These are phyloP conservation scores for Ganoderma multipileum DNA, from an alignment of 1,284 basidiomycete genomes.

Conservation along the genomic window DNA sequence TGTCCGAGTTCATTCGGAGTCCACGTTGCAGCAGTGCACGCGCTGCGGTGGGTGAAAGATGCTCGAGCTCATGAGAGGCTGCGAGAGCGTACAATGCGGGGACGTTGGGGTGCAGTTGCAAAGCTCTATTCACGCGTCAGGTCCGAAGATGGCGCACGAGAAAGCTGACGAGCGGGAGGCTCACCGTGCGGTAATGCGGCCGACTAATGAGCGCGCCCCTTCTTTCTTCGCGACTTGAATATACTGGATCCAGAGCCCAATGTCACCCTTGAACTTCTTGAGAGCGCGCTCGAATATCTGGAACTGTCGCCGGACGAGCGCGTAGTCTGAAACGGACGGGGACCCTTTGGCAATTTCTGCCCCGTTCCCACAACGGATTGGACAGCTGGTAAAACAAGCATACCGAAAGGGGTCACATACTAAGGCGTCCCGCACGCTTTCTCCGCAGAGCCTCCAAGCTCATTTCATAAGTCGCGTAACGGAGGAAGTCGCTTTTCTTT, in stretches of 20 bases:
- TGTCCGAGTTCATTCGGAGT: conserved; percentile 77
- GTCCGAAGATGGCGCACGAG: neutral
- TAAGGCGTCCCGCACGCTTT: conserved; percentile 75
- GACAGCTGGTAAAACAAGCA: neutral
- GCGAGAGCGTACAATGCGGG: conserved; percentile 87
- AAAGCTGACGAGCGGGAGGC: conserved; percentile 30
- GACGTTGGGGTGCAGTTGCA: conserved; percentile 86
- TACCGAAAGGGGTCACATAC: conserved; percentile 52
- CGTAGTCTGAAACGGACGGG: conserved; percentile 81
- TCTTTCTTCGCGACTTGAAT: conserved; percentile 84
- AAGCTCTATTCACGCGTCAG: conserved; percentile 57
- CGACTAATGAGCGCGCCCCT: conserved; percentile 83
- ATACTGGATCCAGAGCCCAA: conserved; percentile 90
- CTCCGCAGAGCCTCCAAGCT: conserved; percentile 81
- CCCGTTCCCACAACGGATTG: neutral
- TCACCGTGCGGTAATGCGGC: conserved; percentile 78
- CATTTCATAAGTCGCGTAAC: conserved; percentile 94
- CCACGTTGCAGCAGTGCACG: conserved; percentile 88
- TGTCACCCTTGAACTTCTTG: conserved; percentile 88
- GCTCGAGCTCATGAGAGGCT: conserved; percentile 85
- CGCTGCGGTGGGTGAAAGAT: conserved; percentile 81
- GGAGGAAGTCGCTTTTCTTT: conserved; percentile 88
- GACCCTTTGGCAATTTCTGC: conserved; percentile 33
- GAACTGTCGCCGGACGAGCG: conserved; percentile 82
- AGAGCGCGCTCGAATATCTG: conserved; percentile 92